Evolutionary conservation across 1,284 basidiomycete genomes (phyloP).

Genomic region (Pisolithus thermaeus): DNA sequence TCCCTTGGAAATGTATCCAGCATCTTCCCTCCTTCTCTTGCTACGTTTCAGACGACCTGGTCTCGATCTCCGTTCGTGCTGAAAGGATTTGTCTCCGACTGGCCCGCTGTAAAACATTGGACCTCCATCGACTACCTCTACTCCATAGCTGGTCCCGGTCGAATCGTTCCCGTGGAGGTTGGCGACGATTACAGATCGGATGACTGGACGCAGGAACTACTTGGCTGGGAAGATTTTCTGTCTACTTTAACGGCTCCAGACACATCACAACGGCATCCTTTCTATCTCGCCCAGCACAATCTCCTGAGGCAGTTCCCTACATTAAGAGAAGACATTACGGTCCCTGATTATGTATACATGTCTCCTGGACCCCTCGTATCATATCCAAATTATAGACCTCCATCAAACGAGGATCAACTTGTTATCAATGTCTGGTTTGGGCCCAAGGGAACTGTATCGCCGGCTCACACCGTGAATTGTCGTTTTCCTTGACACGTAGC

Average conservation of each 20-base stretch:
- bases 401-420: constrained; percentile 61
- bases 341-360: constrained; percentile 88
- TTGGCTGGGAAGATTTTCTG: constrained; percentile 77
- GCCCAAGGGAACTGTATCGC: constrained; percentile 69
- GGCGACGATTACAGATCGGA: constrained; percentile 79
- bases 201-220: constrained; percentile 80
- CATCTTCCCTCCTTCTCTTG: constrained; percentile 45
- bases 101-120: constrained; percentile 76
- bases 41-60: constrained; percentile 42
- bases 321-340: constrained; percentile 65
- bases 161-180: constrained; percentile 88
- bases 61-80: constrained; percentile 68
- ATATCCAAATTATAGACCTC: constrained; percentile 56
- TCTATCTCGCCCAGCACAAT: constrained; percentile 93
- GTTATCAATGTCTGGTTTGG: constrained; percentile 90
- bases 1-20: constrained; percentile 31
- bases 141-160: constrained; percentile 63
- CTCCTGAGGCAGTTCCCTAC: constrained; percentile 82
- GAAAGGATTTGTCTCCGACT: constrained; percentile 51
- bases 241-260: constrained; percentile 41
- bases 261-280: constrained; percentile 13
- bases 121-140: constrained; percentile 61
- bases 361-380: constrained; percentile 43
- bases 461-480: constrained; percentile 82
- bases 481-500: neutral